These are phyloP conservation scores for Teunomyces stri DNA, from an alignment of 805 yeast species.

Conservation along the genomic window DNA sequence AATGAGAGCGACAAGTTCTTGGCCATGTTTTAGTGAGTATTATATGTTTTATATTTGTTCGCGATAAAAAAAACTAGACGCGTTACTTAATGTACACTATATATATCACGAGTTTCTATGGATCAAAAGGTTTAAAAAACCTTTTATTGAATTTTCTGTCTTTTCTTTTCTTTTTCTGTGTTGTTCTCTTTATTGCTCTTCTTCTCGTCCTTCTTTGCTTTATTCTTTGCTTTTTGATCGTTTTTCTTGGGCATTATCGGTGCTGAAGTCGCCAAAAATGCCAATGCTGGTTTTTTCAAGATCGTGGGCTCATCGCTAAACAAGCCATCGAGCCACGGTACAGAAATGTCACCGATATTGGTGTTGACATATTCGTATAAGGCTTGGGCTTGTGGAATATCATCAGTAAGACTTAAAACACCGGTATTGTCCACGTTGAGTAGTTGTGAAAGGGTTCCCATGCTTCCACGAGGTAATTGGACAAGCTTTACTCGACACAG, in stretches of 20 bases:
- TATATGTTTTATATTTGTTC: too few relatives aligned
- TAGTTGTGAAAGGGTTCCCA: conserved; percentile 26
- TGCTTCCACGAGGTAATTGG: conserved; percentile 53
- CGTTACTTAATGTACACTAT: not conserved
- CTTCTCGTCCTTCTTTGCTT: not conserved
- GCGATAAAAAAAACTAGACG: not conserved
- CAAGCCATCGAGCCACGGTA: conserved; percentile 46
- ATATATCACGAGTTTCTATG: not conserved
- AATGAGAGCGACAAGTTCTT: conserved; percentile 14
- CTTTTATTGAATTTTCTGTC: not conserved
- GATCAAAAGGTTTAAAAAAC: too few relatives aligned
- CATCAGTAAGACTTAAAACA: conserved; percentile 34
- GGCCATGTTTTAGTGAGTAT: conserved; percentile 5
- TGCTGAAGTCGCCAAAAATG: conserved; percentile 45
- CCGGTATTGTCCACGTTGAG: conserved; percentile 27
- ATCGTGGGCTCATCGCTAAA: conserved; percentile 13
- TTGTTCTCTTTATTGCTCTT: not conserved
- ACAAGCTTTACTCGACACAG: conserved; percentile 49
- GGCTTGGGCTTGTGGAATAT: conserved; percentile 23
- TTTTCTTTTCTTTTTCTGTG: not conserved
- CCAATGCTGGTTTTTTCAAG: conserved; percentile 38
- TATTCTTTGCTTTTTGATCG: conserved; percentile 18
- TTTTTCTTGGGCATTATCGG: conserved; percentile 34
- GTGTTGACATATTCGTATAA: conserved; percentile 27
- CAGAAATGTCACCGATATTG: conserved; percentile 34